A percentile compares a stretch with the other conserved stretches of the same genome.
phyloP scores from a whole-genome alignment of 192 early-diverging fungal species.

The Linnemannia exigua region DNA sequence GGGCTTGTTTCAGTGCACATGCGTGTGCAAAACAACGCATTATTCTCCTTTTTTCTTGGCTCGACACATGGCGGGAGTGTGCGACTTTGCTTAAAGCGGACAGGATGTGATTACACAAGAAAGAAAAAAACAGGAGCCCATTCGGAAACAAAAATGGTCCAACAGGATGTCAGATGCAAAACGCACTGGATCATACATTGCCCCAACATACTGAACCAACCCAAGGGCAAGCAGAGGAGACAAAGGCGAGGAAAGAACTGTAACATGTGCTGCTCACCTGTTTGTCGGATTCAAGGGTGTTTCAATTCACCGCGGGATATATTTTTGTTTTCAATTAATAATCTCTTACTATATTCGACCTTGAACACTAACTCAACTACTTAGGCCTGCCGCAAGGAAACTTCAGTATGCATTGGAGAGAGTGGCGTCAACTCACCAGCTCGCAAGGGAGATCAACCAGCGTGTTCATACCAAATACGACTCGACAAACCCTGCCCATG shows the following conservation, averaged over 20 bases:
- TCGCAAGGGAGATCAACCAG: conserved; percentile 71
- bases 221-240: not conserved
- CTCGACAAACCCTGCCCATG: conserved; percentile 67
- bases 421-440: conserved; percentile 64
- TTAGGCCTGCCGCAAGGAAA: conserved; percentile 66
- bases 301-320: not conserved
- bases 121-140: not conserved
- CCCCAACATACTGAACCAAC: not conserved
- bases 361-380: conserved; percentile 52
- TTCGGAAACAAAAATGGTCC: not conserved
- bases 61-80: not conserved
- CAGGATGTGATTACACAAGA: not conserved
- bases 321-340: conserved; percentile 55
- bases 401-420: conserved; percentile 64
- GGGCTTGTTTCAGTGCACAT: not conserved
- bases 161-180: not conserved
- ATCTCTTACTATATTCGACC: conserved; percentile 64
- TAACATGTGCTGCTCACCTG: conserved; percentile 9
- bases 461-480: conserved; percentile 76
- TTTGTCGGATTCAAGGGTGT: not conserved
- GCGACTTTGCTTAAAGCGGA: not conserved
- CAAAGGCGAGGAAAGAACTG: not conserved
- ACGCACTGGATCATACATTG: not conserved
- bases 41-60: not conserved
- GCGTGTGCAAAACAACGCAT: not conserved